Base-by-base conservation (phyloP, 257 asterid species). In the Orobanche coerulescens region DNA sequence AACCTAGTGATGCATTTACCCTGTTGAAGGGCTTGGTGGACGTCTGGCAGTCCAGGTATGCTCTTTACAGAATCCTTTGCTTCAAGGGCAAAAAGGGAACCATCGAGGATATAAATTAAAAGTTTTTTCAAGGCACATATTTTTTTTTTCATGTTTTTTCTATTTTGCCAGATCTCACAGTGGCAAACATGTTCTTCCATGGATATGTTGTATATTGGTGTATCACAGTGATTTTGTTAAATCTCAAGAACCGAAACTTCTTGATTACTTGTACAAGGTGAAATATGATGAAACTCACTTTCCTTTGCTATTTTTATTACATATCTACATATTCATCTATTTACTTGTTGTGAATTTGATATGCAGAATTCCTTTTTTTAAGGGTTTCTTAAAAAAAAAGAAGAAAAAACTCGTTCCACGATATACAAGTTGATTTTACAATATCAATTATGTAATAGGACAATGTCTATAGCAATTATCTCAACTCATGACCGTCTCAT, bases 221-320 rank as follows among this genome's bases (percentile, higher is more conserved):
- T 76, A 80, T 67, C 95, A 84, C 80, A 70, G 68, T 25, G 80
- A 83, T 42, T 76, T 75, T 60, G 56, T 92, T 65, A 76, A 76
- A 75, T 77, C 87, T 43, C 79, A 80, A 48, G 95, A 86, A 50
- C 84, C 83, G 25, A 75, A 80, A 49, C 81, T 88, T 70, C 87
- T 92, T 23, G 84, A 84, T 74, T 81, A 81, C 56, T 70, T 92
- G 54, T 62, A 81, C 86, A 84, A 88, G 98, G 98, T 92, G 73
- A 42, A 56, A 20, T 26, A 43, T 58, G 48, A 26, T 9, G 19
- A 19, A 66, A 61, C 1, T 68, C 54, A 6, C 63, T 15, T 24
- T 11, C 4, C 2, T 25, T 51, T 12, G 9, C 13, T 10, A 7
- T 47, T 47, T 18, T 18, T 46, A n/a, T n/a, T n/a, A n/a, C n/a